Percentiles rank a stretch among this genome's conserved stretches.
phyloP scores from a whole-genome alignment of 2,329 filamentous ascomycete genomes.

The Eutypa lata region DNA sequence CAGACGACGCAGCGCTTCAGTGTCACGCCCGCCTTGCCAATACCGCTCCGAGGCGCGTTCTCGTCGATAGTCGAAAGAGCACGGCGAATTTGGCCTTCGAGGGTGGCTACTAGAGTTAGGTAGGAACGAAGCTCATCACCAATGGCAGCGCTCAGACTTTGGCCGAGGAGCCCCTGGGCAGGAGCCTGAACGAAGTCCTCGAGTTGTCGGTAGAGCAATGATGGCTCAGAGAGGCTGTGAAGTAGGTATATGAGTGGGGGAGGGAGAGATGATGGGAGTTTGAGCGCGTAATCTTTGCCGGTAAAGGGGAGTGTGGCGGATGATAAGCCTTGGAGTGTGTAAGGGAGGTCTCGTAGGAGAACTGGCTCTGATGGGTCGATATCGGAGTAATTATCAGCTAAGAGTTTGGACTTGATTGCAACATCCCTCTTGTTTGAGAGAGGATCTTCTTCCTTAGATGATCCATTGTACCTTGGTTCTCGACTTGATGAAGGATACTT shows the following conservation, averaged over 20 bases:
- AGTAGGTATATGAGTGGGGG: slow-evolving; percentile 82
- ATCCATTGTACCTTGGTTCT: slow-evolving; percentile 27
- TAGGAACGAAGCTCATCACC: slow-evolving; percentile 84
- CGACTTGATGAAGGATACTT: slow-evolving; percentile 14
- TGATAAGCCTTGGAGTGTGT: slow-evolving; percentile 87
- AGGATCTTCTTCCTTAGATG: slow-evolving; percentile 12
- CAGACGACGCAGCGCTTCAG: slow-evolving; percentile 94
- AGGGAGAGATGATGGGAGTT: slow-evolving; percentile 75
- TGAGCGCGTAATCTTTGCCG: slow-evolving; percentile 63
- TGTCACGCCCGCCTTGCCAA: slow-evolving; percentile 86
- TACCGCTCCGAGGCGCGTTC: slow-evolving; percentile 61
- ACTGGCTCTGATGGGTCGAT: slow-evolving; percentile 62
- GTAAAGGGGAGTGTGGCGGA: slow-evolving; percentile 77
- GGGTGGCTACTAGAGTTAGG: slow-evolving; percentile 81
- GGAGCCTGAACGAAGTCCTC: slow-evolving; percentile 78
- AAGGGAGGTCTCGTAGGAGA: slow-evolving; percentile 78
- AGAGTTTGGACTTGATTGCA: slow-evolving; percentile 53
- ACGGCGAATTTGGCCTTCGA: slow-evolving; percentile 87
- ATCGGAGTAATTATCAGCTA: slow-evolving; percentile 55
- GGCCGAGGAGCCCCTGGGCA: slow-evolving; percentile 80
- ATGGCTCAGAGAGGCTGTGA: slow-evolving; percentile 88
- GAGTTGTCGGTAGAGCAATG: slow-evolving; percentile 81
- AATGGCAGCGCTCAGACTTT: slow-evolving; percentile 87
- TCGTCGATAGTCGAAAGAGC: slow-evolving; percentile 74
- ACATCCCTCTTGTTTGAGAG: slow-evolving; percentile 42